A percentile compares a stretch with the other conserved stretches of the same genome.
These are phyloP conservation scores for Globisporangium irregulare DNA, from an alignment of 352 stramenopile genomes.

Conservation along the genomic window DNA sequence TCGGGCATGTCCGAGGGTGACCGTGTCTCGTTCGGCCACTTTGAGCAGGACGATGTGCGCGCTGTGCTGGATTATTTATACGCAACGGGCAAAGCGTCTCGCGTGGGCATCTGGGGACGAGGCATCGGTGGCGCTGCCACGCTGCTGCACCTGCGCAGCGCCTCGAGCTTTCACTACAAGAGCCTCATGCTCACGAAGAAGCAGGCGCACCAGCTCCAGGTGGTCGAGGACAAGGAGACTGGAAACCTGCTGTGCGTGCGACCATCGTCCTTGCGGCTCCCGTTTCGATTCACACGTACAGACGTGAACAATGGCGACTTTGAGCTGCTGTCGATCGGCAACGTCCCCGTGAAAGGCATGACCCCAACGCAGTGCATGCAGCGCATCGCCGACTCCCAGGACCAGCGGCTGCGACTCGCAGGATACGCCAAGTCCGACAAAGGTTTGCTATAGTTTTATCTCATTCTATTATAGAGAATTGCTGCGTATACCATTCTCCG, in stretches of 20 bases:
- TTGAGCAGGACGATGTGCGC: conserved; percentile 64
- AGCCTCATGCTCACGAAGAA: conserved; percentile 36
- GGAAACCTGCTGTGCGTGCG: conserved; percentile 49
- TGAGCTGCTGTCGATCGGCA: conserved; percentile 58
- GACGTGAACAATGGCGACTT: conserved; percentile 65
- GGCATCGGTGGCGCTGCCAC: conserved; percentile 56
- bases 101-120: conserved; percentile 62
- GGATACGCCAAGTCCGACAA: conserved; percentile 21
- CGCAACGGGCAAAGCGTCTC: conserved; percentile 46
- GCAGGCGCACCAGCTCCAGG: conserved; percentile 35
- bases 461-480: background rate
- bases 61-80: conserved; percentile 64
- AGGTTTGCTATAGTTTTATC: conserved; percentile 14
- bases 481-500: background rate
- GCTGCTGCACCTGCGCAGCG: conserved; percentile 50
- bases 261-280: conserved; percentile 30
- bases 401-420: conserved; percentile 23
- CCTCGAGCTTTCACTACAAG: conserved; percentile 43
- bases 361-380: conserved; percentile 29
- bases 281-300: conserved; percentile 56
- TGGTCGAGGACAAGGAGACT: conserved; percentile 43
- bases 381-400: conserved; percentile 29
- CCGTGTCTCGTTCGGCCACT: conserved; percentile 65
- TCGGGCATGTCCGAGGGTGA: conserved; percentile 65
- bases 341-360: conserved; percentile 39